Evolutionary conservation across 345 rosid species (phyloP).

Genomic region (Hibiscus tridactylites): DNA sequence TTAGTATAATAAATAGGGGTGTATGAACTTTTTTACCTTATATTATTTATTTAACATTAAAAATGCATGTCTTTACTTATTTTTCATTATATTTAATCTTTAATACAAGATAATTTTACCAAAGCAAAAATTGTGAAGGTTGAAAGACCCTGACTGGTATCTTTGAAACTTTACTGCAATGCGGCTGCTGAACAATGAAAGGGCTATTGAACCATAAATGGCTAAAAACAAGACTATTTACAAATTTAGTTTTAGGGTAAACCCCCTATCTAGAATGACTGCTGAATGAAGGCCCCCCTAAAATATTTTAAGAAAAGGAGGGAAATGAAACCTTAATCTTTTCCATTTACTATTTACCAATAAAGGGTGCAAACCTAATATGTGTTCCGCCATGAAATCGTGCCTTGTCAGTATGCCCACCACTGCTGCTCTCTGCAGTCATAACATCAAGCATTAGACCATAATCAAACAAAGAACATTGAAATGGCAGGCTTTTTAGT

Average conservation of each 20-base stretch:
- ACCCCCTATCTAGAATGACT: background rate
- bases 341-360: slow-evolving; percentile 58
- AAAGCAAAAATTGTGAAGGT: background rate
- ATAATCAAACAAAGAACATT: background rate
- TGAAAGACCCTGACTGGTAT: background rate
- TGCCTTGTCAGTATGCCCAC: slow-evolving; percentile 85
- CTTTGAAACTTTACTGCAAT: background rate
- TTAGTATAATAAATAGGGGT: background rate
- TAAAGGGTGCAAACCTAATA: slow-evolving; percentile 59
- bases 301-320: slow-evolving; percentile 18
- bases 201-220: background rate
- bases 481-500: too few relatives aligned
- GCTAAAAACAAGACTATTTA: background rate
- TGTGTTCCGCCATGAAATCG: slow-evolving; percentile 89
- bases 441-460: background rate
- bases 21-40: background rate
- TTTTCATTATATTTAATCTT: too few relatives aligned
- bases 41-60: background rate
- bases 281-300: background rate
- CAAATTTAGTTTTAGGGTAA: slow-evolving; percentile 6
- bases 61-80: too few relatives aligned
- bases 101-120: background rate
- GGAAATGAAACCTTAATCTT: slow-evolving; percentile 51
- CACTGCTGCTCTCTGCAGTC: slow-evolving; percentile 63
- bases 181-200: background rate